Base-by-base conservation (phyloP, 768 basidiomycete species). In the Sistotremastrum niveocremeum region DNA sequence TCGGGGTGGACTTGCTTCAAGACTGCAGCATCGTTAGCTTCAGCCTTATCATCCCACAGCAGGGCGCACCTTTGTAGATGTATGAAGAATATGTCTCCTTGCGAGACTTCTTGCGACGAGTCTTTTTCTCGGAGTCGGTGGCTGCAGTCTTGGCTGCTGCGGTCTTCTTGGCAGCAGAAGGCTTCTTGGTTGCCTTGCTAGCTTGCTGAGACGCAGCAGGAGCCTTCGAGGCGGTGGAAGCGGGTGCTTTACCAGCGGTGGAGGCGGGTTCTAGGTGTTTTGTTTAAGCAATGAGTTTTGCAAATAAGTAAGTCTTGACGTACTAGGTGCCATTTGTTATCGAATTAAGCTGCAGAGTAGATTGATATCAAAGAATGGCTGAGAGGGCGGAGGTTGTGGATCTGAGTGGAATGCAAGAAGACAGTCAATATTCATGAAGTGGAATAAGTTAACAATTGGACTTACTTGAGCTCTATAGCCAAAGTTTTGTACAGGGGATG, bases 1-100 rank as follows among this genome's bases (percentile, higher is more conserved):
- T 94, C 91, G 44, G 93, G 94, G 70, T 94, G 93, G 52, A 95
- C 90, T 70, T 95, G 94, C 70, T 86, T 95, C 56, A 95, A 74
- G 53, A 95, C 91, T 88, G 48, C 9, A 44, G 28, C 44, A 39
- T 6, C 11, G 8, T 2, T 11, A 6, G 37, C 8, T 39, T 4
- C 6, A 1, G 38, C 32, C 30, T 11, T 28, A 30, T 34, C 28
- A 30, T 34, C 34, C 10, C 12, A 33, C 11, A 39, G 31, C 34
- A 54, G 57, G 11, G 56, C 70, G 48, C 39, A 84, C 85, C 84
- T 67, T 89, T 90, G 74, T 88, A 90, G 63, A 95, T 91, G 73
- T 94, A 94, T 33, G 87, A 86, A 20, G 87, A 82, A 71, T 89
- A 90, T 2, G 87, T 89, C 72, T 90, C 87, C 72, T 88, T 88